These are phyloP conservation scores for Hypholoma sublateritium DNA, from an alignment of 768 basidiomycete species.

Conservation along the genomic window DNA sequence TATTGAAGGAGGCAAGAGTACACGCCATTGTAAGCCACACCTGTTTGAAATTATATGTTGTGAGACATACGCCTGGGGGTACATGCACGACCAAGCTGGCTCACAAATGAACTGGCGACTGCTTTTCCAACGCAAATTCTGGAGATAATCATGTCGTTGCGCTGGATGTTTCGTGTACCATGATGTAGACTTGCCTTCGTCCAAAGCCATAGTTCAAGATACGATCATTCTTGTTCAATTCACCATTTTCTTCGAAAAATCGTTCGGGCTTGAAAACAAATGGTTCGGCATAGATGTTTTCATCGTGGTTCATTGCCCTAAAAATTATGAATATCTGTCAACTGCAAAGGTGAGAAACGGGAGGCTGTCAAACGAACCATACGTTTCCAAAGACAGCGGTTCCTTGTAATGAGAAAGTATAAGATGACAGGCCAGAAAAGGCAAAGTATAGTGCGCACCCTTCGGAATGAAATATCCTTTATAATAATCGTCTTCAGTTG, in stretches of 20 bases:
- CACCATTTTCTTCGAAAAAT: constrained; percentile 20
- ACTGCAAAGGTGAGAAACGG: background rate
- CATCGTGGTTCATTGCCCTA: constrained; percentile 26
- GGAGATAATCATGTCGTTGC: background rate
- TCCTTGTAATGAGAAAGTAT: constrained; percentile 23
- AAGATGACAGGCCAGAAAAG: background rate
- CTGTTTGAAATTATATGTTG: background rate
- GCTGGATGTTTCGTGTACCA: background rate
- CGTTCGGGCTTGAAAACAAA: constrained; percentile 31
- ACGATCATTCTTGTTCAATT: constrained; percentile 17
- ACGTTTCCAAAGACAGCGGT: background rate
- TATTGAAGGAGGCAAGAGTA: background rate
- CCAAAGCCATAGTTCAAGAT: constrained; percentile 11
- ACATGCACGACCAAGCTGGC: background rate
- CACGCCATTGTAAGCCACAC: background rate
- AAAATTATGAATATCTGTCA: background rate
- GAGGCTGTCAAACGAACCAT: background rate
- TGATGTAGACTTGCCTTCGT: background rate
- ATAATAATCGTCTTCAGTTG: background rate
- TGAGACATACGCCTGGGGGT: background rate
- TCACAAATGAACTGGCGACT: constrained; percentile 10
- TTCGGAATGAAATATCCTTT: constrained; percentile 7
- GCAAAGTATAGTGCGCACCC: background rate
- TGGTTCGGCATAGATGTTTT: constrained; percentile 31
- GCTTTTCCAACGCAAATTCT: constrained; percentile 5